Evolutionary conservation across 805 yeast species (phyloP).

Genomic region (Zygotorulaspora chibaensis): DNA sequence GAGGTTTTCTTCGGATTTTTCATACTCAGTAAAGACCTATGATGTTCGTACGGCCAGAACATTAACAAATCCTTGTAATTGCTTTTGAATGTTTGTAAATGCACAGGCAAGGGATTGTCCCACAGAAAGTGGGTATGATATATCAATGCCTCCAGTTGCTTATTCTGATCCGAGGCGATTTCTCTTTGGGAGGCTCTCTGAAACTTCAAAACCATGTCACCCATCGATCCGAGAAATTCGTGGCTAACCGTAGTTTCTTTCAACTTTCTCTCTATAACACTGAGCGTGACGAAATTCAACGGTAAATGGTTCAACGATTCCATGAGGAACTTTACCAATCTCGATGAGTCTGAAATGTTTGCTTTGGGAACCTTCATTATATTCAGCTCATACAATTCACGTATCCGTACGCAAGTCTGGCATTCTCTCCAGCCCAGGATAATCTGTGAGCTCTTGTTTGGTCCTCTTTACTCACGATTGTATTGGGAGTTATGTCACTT

Average conservation of each 20-base stretch:
- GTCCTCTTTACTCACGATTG: too few relatives aligned
- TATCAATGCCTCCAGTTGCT: conserved; percentile 18
- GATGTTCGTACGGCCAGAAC: conserved; percentile 24
- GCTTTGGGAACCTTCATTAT: too few relatives aligned
- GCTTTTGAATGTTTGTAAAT: conserved; percentile 12
- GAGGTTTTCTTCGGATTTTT: conserved; percentile 15
- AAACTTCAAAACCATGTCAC: conserved; percentile 1
- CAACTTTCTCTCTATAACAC: conserved; percentile 3
- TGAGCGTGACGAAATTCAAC: conserved; percentile 10
- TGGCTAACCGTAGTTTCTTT: not conserved
- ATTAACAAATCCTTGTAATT: conserved; percentile 15
- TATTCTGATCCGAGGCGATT: conserved; percentile 1
- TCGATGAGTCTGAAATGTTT: not conserved
- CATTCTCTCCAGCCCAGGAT: too few relatives aligned
- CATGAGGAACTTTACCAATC: not conserved
- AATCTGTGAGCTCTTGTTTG: too few relatives aligned
- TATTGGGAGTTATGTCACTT: not conserved
- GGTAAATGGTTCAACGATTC: conserved; percentile 8
- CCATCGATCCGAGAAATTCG: conserved; percentile 1
- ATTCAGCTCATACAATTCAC: too few relatives aligned
- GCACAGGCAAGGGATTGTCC: conserved; percentile 14
- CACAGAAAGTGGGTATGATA: conserved; percentile 18
- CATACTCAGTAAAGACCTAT: conserved; percentile 15
- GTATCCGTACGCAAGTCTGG: too few relatives aligned
- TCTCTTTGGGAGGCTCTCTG: conserved; percentile 1